phyloP scores from a whole-genome alignment of 2,329 filamentous ascomycete genomes.

The Penicillium sp. region DNA sequence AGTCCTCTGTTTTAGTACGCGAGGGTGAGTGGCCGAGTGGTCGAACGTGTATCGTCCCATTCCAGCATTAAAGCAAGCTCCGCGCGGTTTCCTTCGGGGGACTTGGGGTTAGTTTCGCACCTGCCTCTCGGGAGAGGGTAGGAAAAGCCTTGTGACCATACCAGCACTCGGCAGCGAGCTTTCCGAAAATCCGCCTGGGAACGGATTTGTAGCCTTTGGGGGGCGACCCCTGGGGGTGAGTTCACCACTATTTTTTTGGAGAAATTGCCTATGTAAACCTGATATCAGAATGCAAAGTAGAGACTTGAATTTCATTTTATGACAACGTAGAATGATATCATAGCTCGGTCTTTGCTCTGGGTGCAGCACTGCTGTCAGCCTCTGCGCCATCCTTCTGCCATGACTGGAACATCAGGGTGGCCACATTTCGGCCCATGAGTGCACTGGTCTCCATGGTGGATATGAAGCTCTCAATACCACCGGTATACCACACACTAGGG shows the following conservation, averaged over 20 bases:
- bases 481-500: conserved; percentile 57
- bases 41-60: background rate
- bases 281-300: background rate
- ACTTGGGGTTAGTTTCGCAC: background rate
- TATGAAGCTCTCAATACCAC: conserved; percentile 85
- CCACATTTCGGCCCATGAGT: conserved; percentile 73
- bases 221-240: background rate
- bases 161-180: background rate
- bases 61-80: background rate
- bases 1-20: background rate
- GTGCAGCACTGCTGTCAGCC: background rate
- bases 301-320: background rate
- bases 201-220: background rate
- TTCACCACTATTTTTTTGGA: background rate
- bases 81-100: background rate
- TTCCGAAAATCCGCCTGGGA: background rate
- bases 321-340: conserved; percentile 5
- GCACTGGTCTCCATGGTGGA: conserved; percentile 97
- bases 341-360: conserved; percentile 13
- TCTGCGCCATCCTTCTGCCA: conserved; percentile 41
- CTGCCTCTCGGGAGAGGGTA: background rate
- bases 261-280: background rate
- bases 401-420: conserved; percentile 57
- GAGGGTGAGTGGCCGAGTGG: background rate
- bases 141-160: background rate